These are phyloP conservation scores for Krasilnikovozyma curviuscula DNA, from an alignment of 768 basidiomycete genomes.

Conservation along the genomic window DNA sequence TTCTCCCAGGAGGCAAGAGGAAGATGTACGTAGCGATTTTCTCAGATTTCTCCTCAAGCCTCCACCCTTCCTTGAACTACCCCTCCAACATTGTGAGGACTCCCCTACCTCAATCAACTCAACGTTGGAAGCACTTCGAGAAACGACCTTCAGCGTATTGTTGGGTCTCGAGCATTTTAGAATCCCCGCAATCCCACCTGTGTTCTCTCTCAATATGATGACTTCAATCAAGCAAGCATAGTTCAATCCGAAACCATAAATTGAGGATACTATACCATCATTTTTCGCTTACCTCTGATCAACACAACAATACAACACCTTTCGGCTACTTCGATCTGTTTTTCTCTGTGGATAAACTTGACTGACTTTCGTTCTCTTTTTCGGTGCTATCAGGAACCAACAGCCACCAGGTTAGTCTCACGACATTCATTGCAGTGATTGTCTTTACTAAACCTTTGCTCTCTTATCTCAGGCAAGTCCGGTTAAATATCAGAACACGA, in stretches of 20 bases:
- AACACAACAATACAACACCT: not conserved
- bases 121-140: constrained; percentile 11
- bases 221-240: constrained; percentile 42
- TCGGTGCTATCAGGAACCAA: not conserved
- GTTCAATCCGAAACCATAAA: constrained; percentile 77
- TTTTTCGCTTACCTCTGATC: constrained; percentile 99
- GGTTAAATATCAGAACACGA: too few relatives aligned
- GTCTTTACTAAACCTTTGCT: too few relatives aligned
- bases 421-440: too few relatives aligned
- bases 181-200: constrained; percentile 3
- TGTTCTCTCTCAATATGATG: constrained; percentile 25
- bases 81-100: not conserved
- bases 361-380: not conserved
- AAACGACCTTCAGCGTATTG: too few relatives aligned
- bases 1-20: constrained; percentile 77
- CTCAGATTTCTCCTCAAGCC: not conserved
- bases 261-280: constrained; percentile 56
- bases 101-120: constrained; percentile 1
- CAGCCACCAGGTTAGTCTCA: too few relatives aligned
- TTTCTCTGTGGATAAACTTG: not conserved
- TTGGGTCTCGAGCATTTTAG: too few relatives aligned
- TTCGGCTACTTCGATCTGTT: not conserved
- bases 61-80: not conserved
- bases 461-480: constrained; percentile 7
- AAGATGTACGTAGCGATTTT: constrained; percentile 57